A percentile compares a stretch with the other conserved stretches of the same genome.
Evolutionary conservation across 306 rosid species (phyloP).

Genomic region (Begonia masoniana): DNA sequence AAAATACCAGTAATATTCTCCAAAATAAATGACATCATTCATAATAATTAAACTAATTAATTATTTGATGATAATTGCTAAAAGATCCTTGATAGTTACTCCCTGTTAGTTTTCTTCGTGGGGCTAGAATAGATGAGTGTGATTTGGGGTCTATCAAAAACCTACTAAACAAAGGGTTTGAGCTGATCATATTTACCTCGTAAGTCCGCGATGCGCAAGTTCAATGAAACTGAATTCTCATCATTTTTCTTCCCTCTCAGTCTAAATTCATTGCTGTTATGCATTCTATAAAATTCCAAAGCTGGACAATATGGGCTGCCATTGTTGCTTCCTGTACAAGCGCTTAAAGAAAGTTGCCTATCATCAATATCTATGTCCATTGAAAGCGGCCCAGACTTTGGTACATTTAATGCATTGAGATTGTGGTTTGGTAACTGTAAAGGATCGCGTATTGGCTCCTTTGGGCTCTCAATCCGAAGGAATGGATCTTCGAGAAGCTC

Average conservation of each 20-base stretch:
- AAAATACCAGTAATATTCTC: too few relatives aligned
- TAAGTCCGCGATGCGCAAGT: slow-evolving; percentile 60
- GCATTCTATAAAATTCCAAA: slow-evolving; percentile 46
- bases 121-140: too few relatives aligned
- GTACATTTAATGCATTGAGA: slow-evolving; percentile 15
- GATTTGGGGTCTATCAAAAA: neutral
- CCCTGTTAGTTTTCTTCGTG: neutral
- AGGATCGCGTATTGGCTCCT: slow-evolving; percentile 32
- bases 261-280: slow-evolving; percentile 48
- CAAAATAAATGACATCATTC: too few relatives aligned
- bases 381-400: slow-evolving; percentile 37
- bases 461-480: slow-evolving; percentile 54
- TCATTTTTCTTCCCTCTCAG: slow-evolving; percentile 55
- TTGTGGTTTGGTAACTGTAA: slow-evolving; percentile 20
- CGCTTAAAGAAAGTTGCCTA: slow-evolving; percentile 31
- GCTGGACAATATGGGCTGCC: slow-evolving; percentile 30
- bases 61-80: too few relatives aligned
- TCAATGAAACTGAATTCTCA: slow-evolving; percentile 48
- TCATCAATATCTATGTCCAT: slow-evolving; percentile 66
- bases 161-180: neutral
- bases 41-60: too few relatives aligned
- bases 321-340: slow-evolving; percentile 29
- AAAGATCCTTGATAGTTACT: neutral
- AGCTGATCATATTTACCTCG: slow-evolving; percentile 23
- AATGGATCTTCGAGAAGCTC: slow-evolving; percentile 79